Percentiles rank a stretch among this genome's conserved stretches.
phyloP scores from a whole-genome alignment of 306 rosid species.

The Quillaja saponaria region DNA sequence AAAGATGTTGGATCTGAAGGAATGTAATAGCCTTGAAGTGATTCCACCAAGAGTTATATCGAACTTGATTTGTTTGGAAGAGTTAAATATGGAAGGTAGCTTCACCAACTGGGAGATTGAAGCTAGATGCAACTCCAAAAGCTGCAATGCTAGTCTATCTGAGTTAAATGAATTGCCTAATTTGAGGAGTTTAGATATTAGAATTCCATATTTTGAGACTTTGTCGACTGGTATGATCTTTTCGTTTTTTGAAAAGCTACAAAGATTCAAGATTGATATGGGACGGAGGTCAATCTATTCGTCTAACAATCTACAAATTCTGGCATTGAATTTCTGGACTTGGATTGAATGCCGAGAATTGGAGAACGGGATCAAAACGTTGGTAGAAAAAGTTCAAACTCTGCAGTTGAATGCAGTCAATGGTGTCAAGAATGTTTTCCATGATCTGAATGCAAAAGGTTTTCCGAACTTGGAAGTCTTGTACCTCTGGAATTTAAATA shows the following conservation, averaged over 20 bases:
- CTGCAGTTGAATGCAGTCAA: constrained; percentile 29
- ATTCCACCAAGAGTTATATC: constrained; percentile 21
- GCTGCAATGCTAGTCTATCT: constrained; percentile 8
- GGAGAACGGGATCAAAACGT: constrained; percentile 14
- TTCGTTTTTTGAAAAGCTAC: not conserved
- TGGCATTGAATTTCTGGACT: constrained; percentile 26
- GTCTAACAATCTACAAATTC: not conserved
- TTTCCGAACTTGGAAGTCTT: constrained; percentile 9
- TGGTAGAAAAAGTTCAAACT: constrained; percentile 28
- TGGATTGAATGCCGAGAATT: no score
- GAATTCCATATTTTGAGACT: not conserved
- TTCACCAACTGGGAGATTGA: constrained; percentile 13
- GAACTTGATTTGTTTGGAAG: constrained; percentile 9
- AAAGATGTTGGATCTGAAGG: constrained; percentile 1
- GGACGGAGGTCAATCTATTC: not conserved
- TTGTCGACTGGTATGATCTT: not conserved
- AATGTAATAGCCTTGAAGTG: not conserved
- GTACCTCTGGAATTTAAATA: not conserved
- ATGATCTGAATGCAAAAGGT: constrained; percentile 6
- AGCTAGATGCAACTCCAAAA: not conserved
- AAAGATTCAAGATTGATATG: not conserved
- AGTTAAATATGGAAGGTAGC: not conserved
- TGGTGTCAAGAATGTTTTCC: constrained; percentile 14
- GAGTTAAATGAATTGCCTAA: constrained; percentile 12
- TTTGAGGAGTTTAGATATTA: constrained; percentile 1